Evolutionary conservation across 805 yeast genomes (phyloP).

Genomic region (Starmerella bombi): DNA sequence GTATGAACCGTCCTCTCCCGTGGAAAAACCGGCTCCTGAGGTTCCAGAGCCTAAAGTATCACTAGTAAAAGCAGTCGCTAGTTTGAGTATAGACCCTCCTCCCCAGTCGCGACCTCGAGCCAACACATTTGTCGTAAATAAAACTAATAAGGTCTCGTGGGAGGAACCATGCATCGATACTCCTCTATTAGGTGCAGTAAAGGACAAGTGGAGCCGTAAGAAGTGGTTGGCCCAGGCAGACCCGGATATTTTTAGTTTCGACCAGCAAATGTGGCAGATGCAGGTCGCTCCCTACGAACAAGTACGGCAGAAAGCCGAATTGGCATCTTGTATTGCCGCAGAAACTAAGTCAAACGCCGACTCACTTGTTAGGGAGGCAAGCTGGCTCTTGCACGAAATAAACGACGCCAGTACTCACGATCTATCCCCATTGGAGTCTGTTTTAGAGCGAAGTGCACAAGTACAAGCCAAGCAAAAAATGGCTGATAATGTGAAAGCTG

Average conservation of each 20-base stretch:
- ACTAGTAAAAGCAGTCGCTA: constrained; percentile 20
- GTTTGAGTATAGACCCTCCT: constrained; percentile 11
- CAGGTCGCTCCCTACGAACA: background rate
- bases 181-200: background rate
- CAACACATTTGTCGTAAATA: constrained; percentile 3
- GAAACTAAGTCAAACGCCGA: constrained; percentile 37
- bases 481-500: constrained; percentile 34
- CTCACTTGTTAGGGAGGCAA: constrained; percentile 34
- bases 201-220: constrained; percentile 1
- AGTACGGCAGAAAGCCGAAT: background rate
- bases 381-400: constrained; percentile 39
- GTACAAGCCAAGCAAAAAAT: constrained; percentile 34
- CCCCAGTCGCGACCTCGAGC: constrained; percentile 16
- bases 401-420: constrained; percentile 51
- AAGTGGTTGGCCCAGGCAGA: constrained; percentile 15
- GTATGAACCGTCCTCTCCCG: background rate
- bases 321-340: constrained; percentile 4
- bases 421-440: constrained; percentile 44
- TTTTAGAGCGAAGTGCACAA: constrained; percentile 38
- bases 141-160: too few relatives aligned
- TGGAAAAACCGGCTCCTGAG: too few relatives aligned
- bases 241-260: constrained; percentile 8
- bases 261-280: constrained; percentile 9
- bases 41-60: constrained; percentile 8
- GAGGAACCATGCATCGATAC: too few relatives aligned